Evolutionary conservation across 257 asterid species (phyloP), one percentile per base, ranked within the genome.

Genomic region (Ballota nigra): DNA sequence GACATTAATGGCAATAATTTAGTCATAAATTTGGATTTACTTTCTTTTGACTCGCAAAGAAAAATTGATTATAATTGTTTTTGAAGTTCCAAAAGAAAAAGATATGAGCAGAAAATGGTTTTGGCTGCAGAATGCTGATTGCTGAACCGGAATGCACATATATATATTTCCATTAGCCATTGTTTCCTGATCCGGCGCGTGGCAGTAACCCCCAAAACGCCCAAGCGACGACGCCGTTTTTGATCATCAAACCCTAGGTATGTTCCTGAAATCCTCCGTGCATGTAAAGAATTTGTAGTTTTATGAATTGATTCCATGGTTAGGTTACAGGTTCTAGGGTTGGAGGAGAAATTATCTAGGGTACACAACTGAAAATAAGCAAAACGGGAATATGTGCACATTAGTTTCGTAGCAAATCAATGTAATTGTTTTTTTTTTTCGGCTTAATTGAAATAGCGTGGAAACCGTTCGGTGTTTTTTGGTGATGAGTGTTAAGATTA

Each of bases 151-250:
- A 36, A 36, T 36, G 43, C 43, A 8, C n/a, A 24, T 62, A 26
- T 41, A 40, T 49, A 19, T 53, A 53, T 18, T 60, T 5, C 66
- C n/a, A 49, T 26, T 66, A 49, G 51, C 47, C 34, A 45, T 33
- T 26, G 41, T 68, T 20, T 53, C 31, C 66, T 57, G 61, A 67
- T 55, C 68, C 78, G 73, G 81, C 65, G 36, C 77, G 59, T 69
- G 71, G 81, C 81, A 78, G 79, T 49, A 68, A 49, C 76, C 53
- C 78, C 60, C 57, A 20, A 18, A 51, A 51, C n/a, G 57, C n/a
- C 29, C 56, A 31, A 75, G 70, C 26, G 6, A 68, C 81, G 84
- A 49, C 84, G 70, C 23, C 74, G 77, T 76, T 73, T 71, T 15
- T 26, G 5, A 45, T 49, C 77, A 80, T 72, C 77, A 15, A 73